Percentiles rank a stretch among this genome's conserved stretches.
These are phyloP conservation scores for Shiraia bambusicola DNA, from an alignment of 2,329 filamentous ascomycete genomes.

Conservation along the genomic window DNA sequence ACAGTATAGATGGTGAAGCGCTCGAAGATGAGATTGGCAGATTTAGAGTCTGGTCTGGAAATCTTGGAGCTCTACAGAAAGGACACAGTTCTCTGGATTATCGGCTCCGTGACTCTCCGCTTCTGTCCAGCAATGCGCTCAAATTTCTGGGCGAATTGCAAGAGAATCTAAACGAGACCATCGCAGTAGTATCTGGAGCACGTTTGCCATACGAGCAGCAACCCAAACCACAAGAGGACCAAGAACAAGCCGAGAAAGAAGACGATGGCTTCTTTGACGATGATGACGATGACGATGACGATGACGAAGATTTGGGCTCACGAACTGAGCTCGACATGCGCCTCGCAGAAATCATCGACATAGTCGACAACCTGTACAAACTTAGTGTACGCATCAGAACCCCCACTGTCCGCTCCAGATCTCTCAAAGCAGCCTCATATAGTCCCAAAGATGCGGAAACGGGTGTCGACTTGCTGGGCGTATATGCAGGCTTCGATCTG, in stretches of 20 bases:
- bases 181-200: constrained; percentile 27
- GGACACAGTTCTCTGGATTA: constrained; percentile 43
- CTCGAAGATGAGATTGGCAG: constrained; percentile 42
- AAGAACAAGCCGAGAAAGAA: constrained; percentile 25
- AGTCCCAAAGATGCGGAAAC: constrained; percentile 40
- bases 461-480: constrained; percentile 35
- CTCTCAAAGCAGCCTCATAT: constrained; percentile 40
- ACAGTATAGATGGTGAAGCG: constrained; percentile 28
- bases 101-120: constrained; percentile 39
- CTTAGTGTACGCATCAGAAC: constrained; percentile 41
- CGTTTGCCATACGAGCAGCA: constrained; percentile 41
- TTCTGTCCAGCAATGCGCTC: constrained; percentile 36
- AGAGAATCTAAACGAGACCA: constrained; percentile 31
- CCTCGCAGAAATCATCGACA: constrained; percentile 40
- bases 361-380: constrained; percentile 43
- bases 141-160: constrained; percentile 38
- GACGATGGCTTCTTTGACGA: constrained; percentile 33
- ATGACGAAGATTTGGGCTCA: constrained; percentile 21
- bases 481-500: constrained; percentile 35
- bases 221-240: constrained; percentile 9
- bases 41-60: constrained; percentile 41
- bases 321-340: constrained; percentile 39
- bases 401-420: constrained; percentile 37
- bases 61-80: constrained; percentile 41
- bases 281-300: constrained; percentile 29